Evolutionary conservation across 768 basidiomycete species (phyloP).

Genomic region (Boletus eberwhitei): DNA sequence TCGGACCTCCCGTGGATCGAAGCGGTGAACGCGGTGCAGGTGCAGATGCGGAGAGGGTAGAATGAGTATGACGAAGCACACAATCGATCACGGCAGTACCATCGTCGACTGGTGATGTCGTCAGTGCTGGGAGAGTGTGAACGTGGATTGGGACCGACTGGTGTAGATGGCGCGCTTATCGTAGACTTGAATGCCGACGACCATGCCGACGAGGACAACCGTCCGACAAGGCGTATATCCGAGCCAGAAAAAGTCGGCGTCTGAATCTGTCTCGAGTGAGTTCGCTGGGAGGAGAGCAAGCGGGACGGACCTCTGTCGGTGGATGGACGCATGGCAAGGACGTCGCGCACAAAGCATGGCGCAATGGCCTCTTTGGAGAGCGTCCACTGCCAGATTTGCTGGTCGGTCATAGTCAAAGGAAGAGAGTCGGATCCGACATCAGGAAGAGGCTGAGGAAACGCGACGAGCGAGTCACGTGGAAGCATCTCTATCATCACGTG

Average conservation of each 20-base stretch:
- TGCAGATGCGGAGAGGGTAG: constrained; percentile 18
- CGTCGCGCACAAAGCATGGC: constrained; percentile 53
- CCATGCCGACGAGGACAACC: constrained; percentile 56
- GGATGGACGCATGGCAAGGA: constrained; percentile 43
- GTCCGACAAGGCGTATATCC: constrained; percentile 68
- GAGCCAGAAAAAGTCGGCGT: constrained; percentile 65
- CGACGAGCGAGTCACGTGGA: constrained; percentile 3
- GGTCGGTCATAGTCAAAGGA: constrained; percentile 8
- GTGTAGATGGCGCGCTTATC: constrained; percentile 61
- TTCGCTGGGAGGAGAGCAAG: background rate
- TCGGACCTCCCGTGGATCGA: constrained; percentile 3
- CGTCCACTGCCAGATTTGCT: constrained; percentile 47
- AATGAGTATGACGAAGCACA: constrained; percentile 40
- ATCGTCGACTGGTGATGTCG: constrained; percentile 58
- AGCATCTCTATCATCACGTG: background rate
- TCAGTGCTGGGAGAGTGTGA: background rate
- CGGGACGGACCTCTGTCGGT: constrained; percentile 27
- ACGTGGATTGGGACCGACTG: constrained; percentile 31
- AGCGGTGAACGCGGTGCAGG: constrained; percentile 5
- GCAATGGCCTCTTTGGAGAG: constrained; percentile 53
- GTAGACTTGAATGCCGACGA: constrained; percentile 59
- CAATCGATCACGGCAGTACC: constrained; percentile 75
- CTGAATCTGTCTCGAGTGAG: constrained; percentile 27
- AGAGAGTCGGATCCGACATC: background rate
- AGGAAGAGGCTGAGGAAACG: background rate